A percentile compares a stretch with the other conserved stretches of the same genome.
These are phyloP conservation scores for Phytomonas sp. DNA, from an alignment of 208 protist genomes.

Conservation along the genomic window DNA sequence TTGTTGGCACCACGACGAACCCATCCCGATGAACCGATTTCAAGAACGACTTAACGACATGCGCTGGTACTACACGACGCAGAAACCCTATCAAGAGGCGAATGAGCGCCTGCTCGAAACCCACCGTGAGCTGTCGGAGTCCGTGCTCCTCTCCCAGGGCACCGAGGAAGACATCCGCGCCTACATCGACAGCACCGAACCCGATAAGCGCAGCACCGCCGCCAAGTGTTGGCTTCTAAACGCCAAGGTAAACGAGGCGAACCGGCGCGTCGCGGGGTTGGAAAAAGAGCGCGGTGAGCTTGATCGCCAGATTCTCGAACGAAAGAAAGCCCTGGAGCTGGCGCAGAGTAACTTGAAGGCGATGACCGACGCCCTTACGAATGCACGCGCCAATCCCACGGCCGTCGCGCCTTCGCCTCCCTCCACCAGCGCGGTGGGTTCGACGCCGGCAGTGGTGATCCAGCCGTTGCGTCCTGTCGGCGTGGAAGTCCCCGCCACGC, in stretches of 20 bases:
- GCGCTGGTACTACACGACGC: conserved; percentile 74
- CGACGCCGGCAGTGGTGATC: neutral
- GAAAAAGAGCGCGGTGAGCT: conserved; percentile 29
- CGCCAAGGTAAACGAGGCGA: conserved; percentile 22
- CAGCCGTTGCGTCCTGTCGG: conserved; percentile 7
- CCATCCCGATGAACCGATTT: conserved; percentile 45
- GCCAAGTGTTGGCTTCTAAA: conserved; percentile 32
- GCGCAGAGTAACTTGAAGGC: conserved; percentile 30
- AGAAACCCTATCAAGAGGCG: conserved; percentile 44
- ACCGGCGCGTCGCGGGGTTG: conserved; percentile 20
- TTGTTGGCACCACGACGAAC: conserved; percentile 86
- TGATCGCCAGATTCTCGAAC: conserved; percentile 24
- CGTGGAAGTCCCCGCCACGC: neutral
- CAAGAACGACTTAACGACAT: conserved; percentile 69
- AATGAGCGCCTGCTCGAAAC: conserved; percentile 59
- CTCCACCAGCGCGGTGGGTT: neutral
- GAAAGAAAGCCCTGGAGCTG: conserved; percentile 27
- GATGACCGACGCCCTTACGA: conserved; percentile 33
- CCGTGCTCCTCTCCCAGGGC: conserved; percentile 46
- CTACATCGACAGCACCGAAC: conserved; percentile 22
- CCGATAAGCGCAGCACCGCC: conserved; percentile 25
- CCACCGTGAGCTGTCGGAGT: conserved; percentile 53
- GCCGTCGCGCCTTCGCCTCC: neutral
- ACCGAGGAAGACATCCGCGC: conserved; percentile 33
- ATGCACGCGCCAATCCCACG: conserved; percentile 12